A percentile compares a stretch with the other conserved stretches of the same genome.
These are phyloP conservation scores for Talaromyces sp. DNA, from an alignment of 2,329 filamentous ascomycete species.

Conservation along the genomic window DNA sequence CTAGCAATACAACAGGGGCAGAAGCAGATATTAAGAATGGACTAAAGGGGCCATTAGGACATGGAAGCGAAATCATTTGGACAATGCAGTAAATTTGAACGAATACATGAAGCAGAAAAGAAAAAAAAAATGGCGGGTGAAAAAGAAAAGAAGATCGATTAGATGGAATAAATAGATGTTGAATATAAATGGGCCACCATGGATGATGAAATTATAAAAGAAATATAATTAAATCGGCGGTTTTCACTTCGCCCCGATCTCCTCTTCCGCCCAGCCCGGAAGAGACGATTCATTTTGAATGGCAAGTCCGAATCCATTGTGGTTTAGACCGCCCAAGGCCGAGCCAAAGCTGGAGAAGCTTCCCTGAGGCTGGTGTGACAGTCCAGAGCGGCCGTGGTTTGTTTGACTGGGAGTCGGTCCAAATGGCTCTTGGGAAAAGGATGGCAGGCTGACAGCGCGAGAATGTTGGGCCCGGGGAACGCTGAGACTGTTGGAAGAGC, in stretches of 20 bases:
- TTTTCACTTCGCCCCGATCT: conserved; percentile 52
- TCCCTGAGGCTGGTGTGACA: conserved; percentile 41
- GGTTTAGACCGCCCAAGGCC: conserved; percentile 55
- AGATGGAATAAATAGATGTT: conserved; percentile 10
- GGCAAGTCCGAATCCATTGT: conserved; percentile 55
- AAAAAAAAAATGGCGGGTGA: conserved; percentile 13
- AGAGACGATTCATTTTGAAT: conserved; percentile 55
- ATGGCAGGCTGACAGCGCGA: conserved; percentile 83
- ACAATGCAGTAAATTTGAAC: conserved; percentile 20
- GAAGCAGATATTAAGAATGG: conserved; percentile 18
- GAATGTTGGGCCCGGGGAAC: conserved; percentile 59
- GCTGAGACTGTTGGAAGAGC: conserved; percentile 49
- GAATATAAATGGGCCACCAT: conserved; percentile 9
- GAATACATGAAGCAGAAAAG: conserved; percentile 23
- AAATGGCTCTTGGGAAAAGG: conserved; percentile 59
- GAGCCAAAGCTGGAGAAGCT: conserved; percentile 58
- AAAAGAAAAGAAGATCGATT: conserved; percentile 11
- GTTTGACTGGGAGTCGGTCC: conserved; percentile 36
- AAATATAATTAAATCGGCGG: conserved; percentile 9
- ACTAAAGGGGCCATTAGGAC: conserved; percentile 13
- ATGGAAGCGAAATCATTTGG: conserved; percentile 18
- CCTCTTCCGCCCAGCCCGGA: conserved; percentile 61
- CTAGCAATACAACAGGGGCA: conserved; percentile 36
- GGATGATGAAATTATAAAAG: conserved; percentile 6
- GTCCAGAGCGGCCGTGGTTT: conserved; percentile 29